Evolutionary conservation across 1,284 basidiomycete genomes (phyloP).

Genomic region (Apiotrichum brassicae): DNA sequence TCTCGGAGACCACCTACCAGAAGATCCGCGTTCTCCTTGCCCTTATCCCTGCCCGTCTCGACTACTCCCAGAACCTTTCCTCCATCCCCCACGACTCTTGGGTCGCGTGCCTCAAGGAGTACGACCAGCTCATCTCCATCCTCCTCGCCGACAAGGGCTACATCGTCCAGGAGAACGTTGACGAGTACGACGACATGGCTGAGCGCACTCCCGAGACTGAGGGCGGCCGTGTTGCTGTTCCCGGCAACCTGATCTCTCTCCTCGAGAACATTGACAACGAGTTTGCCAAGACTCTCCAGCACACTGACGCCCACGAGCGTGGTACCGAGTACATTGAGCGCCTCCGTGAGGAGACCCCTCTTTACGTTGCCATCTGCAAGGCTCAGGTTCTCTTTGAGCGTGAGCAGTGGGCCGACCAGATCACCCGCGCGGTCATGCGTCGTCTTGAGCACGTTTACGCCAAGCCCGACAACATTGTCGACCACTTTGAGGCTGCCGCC

Average conservation of each 20-base stretch:
- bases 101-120: slow-evolving; percentile 77
- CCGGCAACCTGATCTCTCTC: slow-evolving; percentile 88
- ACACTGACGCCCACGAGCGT: slow-evolving; percentile 83
- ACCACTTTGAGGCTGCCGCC: slow-evolving; percentile 73
- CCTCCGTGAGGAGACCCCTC: slow-evolving; percentile 86
- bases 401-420: slow-evolving; percentile 66
- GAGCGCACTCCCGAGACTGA: slow-evolving; percentile 67
- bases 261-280: slow-evolving; percentile 97
- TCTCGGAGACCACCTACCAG: slow-evolving; percentile 80
- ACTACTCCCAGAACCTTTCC: slow-evolving; percentile 60
- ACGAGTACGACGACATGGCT: slow-evolving; percentile 86
- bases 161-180: slow-evolving; percentile 71
- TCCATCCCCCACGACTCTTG: slow-evolving; percentile 91
- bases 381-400: slow-evolving; percentile 87
- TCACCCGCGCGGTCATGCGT: slow-evolving; percentile 84
- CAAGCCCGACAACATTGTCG: slow-evolving; percentile 92
- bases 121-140: slow-evolving; percentile 77
- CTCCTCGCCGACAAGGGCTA: slow-evolving; percentile 64
- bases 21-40: slow-evolving; percentile 90
- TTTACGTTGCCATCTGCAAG: slow-evolving; percentile 89
- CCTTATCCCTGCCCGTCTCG: slow-evolving; percentile 89
- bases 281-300: slow-evolving; percentile 95
- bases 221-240: slow-evolving; percentile 52
- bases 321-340: slow-evolving; percentile 97
- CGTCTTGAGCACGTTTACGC: slow-evolving; percentile 97